Percentiles rank a stretch among this genome's conserved stretches.
Evolutionary conservation across 2,329 filamentous ascomycete genomes (phyloP).

Genomic region (Aspergillus sp.): DNA sequence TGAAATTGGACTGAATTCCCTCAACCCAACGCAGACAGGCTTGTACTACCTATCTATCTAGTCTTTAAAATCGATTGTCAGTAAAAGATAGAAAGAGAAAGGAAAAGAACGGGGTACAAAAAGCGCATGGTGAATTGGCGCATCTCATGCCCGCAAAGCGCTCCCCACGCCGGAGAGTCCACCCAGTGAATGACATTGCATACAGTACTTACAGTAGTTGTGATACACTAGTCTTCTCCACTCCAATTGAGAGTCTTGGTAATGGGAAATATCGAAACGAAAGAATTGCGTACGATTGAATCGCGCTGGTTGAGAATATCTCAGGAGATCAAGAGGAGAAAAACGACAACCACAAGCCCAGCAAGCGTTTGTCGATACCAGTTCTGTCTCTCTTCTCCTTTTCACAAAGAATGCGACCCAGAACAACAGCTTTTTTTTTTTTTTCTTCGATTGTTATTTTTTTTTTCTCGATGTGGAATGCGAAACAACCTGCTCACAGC

Average conservation of each 20-base stretch:
- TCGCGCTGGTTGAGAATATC: background rate
- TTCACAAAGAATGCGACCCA: conserved; percentile 1
- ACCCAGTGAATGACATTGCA: background rate
- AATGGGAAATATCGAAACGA: too few species aligned
- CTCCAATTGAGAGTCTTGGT: background rate
- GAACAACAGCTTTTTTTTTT: background rate
- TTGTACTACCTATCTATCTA: background rate
- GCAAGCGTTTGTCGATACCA: conserved; percentile 22
- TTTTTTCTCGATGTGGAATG: conserved; percentile 5
- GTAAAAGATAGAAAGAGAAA: too few species aligned
- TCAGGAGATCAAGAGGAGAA: conserved; percentile 1
- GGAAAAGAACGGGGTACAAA: background rate
- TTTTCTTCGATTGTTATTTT: conserved; percentile 7
- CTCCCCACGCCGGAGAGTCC: background rate
- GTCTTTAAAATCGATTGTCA: too few species aligned
- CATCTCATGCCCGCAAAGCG: background rate
- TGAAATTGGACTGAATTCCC: background rate
- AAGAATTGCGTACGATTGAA: background rate
- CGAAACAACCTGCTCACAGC: conserved; percentile 30
- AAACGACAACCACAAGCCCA: conserved; percentile 22
- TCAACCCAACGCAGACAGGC: background rate
- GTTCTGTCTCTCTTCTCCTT: conserved; percentile 13
- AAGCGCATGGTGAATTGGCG: background rate
- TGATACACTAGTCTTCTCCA: background rate
- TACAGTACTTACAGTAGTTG: conserved; percentile 1